These are phyloP conservation scores for Ophiostoma tasmaniense DNA, from an alignment of 2,329 filamentous ascomycete genomes.

Conservation along the genomic window DNA sequence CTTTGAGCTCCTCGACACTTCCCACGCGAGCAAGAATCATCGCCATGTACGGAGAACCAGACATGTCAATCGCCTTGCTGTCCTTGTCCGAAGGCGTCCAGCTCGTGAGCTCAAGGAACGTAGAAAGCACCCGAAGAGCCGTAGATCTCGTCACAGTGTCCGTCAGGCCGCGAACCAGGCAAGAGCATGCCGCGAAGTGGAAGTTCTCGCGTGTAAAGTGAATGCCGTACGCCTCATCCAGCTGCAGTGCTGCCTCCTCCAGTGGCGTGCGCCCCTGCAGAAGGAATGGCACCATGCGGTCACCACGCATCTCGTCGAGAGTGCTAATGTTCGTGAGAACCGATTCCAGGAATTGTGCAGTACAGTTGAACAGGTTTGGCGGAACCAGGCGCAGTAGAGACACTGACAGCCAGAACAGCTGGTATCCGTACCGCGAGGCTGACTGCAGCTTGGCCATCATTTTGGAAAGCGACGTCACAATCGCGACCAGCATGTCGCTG, in stretches of 20 bases:
- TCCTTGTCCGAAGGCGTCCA: constrained; percentile 16
- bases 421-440: constrained; percentile 58
- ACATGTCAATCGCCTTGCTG: constrained; percentile 25
- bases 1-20: constrained; percentile 51
- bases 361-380: constrained; percentile 54
- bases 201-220: constrained; percentile 57
- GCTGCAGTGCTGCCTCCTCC: constrained; percentile 51
- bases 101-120: constrained; percentile 47
- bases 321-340: constrained; percentile 56
- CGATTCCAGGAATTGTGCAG: constrained; percentile 56
- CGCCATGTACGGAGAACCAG: constrained; percentile 49
- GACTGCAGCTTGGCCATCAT: constrained; percentile 63
- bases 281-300: constrained; percentile 51
- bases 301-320: constrained; percentile 49
- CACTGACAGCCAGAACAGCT: constrained; percentile 63
- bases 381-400: constrained; percentile 58
- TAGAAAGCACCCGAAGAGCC: constrained; percentile 52
- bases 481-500: constrained; percentile 60
- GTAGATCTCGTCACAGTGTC: constrained; percentile 52
- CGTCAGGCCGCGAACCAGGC: constrained; percentile 54
- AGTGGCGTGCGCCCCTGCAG: constrained; percentile 52
- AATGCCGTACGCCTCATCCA: constrained; percentile 59
- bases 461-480: constrained; percentile 58
- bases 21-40: constrained; percentile 50
- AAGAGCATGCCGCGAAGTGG: constrained; percentile 58